Conservation (phyloP, 495 filamentous ascomycete genomes). For the Penicillium arizonense region DNA sequence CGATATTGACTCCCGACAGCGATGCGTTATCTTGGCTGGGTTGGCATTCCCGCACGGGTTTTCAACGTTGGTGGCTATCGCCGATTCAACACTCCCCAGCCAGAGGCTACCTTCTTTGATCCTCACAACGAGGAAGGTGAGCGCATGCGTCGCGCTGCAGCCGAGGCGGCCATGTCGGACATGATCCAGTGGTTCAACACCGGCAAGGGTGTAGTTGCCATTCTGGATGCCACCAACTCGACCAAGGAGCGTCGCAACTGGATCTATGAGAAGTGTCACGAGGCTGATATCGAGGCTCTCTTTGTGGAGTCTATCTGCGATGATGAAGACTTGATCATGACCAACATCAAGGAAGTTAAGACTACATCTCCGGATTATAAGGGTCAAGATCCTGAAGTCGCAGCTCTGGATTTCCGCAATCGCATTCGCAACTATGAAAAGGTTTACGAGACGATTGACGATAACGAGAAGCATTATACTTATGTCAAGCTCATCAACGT, state of each 20-base stretch:
- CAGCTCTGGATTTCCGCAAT: slow-evolving; percentile 86
- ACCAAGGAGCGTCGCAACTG: slow-evolving; percentile 85
- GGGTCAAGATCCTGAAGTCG: slow-evolving; percentile 88
- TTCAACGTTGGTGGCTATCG: slow-evolving; percentile 98
- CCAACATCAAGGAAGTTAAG: slow-evolving; percentile 97
- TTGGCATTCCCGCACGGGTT: slow-evolving; percentile 84
- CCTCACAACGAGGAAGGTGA: slow-evolving; percentile 85
- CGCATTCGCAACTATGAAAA: slow-evolving; percentile 96
- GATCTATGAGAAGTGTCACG: slow-evolving; percentile 74
- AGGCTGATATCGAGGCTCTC: slow-evolving; percentile 79
- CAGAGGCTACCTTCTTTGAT: slow-evolving; percentile 90
- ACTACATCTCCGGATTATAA: slow-evolving; percentile 92
- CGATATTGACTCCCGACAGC: slow-evolving; percentile 49
- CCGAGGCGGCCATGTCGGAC: slow-evolving; percentile 83
- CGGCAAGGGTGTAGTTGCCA: slow-evolving; percentile 75
- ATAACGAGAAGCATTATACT: slow-evolving; percentile 77
- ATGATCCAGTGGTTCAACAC: slow-evolving; percentile 87
- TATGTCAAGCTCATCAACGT: slow-evolving; percentile 98
- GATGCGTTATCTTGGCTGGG: slow-evolving; percentile 92
- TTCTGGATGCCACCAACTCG: slow-evolving; percentile 94
- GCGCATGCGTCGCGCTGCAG: slow-evolving; percentile 79
- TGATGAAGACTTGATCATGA: slow-evolving; percentile 91
- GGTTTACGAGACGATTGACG: slow-evolving; percentile 88
- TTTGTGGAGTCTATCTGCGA: slow-evolving; percentile 97
- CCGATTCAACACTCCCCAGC: slow-evolving; percentile 79